Evolutionary conservation across 2,329 filamentous ascomycete species (phyloP), one percentile per base, ranked within the genome.

Genomic region (Tolypocladium cylindrosporum): DNA sequence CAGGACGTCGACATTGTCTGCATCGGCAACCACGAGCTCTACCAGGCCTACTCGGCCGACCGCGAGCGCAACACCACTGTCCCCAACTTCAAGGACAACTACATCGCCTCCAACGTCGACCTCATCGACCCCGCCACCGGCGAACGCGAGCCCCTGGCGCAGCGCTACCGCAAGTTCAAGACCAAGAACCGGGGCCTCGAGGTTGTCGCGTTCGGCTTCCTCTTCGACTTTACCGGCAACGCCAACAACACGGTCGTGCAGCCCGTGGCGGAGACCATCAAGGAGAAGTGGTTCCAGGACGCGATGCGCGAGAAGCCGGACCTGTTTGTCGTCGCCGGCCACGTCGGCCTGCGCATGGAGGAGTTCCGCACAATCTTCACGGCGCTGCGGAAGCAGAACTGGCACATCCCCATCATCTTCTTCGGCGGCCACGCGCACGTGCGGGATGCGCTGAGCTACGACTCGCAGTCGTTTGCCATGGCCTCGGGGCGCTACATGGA

Each of bases 11-110:
- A 97, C 69, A 75, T 96, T 34, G 80, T 97, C 54, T 93, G 86
- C 65, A 88, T 87, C 1, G 94, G 94, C 55, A 99, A 99, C 67
- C 94, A 99, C 75, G 94, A 99, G 75, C 82, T 99, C 14, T 99
- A 99, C 77, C 84, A 91, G 65, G 77, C 81, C 58, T 86, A 87
- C 61, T 89, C 91, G 0, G 89, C 91, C 24, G 83, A 88, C 56
- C 82, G 86, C 60, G 94, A 97, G 70, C 89, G 89, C 68, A 78
- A 85, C 57, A 82, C 83, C 57, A 96, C 91, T 0, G 89, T 96
- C 1, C 90, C 90, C 2, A 88, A 91, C 68, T 97, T 91, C 74
- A 83, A 83, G 57, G 83, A 85, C 42, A 86, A 82, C 59, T 97
- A 97, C 65, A 76, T 97, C 24, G 89, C 93, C 13, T 97, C 92